These are phyloP conservation scores for Pichia scutulata DNA, from an alignment of 805 yeast genomes.

Conservation along the genomic window DNA sequence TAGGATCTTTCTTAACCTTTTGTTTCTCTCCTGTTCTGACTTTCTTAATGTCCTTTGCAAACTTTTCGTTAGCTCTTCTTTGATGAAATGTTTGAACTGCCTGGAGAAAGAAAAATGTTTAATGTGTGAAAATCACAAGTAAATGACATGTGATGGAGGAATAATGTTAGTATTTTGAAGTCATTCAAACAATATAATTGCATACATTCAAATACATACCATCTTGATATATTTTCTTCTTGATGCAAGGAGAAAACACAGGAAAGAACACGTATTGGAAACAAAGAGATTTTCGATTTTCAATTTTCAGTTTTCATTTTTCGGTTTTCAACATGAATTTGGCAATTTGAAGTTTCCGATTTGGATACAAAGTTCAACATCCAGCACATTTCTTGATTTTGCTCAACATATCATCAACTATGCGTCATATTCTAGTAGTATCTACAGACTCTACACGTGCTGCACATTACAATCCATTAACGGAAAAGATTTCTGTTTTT, in stretches of 20 bases:
- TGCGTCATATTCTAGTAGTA: background rate
- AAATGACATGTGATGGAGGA: background rate
- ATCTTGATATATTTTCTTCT: background rate
- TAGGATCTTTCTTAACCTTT: conserved; percentile 5
- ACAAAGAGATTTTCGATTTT: background rate
- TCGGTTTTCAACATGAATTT: background rate
- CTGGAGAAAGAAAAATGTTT: conserved; percentile 22
- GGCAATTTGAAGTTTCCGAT: background rate
- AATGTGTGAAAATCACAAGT: background rate
- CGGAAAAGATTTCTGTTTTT: background rate
- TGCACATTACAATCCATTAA: background rate
- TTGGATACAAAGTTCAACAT: background rate
- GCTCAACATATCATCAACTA: background rate
- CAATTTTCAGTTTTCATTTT: background rate
- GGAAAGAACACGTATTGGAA: background rate
- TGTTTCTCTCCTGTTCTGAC: conserved; percentile 14
- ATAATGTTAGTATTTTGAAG: conserved; percentile 1
- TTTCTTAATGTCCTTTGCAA: conserved; percentile 62
- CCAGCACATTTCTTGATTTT: too few relatives aligned
- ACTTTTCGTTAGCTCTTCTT: conserved; percentile 79
- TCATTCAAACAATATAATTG: background rate
- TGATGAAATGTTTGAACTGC: conserved; percentile 81
- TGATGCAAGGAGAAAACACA: background rate
- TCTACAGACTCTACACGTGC: background rate
- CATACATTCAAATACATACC: background rate